Evolutionary conservation across 2,329 filamentous ascomycete species (phyloP).

Genomic region (Trichoderma koningiopsis): DNA sequence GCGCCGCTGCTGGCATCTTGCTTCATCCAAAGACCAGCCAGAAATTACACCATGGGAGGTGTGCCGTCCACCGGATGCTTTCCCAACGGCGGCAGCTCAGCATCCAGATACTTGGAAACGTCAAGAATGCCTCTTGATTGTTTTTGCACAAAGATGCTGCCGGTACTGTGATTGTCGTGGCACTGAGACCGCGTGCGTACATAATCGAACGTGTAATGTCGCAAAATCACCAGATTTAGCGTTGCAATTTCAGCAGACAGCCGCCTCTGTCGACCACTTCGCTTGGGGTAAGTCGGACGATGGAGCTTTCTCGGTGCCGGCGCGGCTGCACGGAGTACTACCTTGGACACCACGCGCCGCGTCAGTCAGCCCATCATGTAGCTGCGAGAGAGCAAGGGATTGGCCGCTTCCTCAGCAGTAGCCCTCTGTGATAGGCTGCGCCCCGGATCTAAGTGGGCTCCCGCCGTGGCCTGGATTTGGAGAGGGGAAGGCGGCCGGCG

Average conservation of each 20-base stretch:
- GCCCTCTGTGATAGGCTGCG: not conserved
- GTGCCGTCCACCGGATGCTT: not conserved
- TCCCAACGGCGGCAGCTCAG: no score
- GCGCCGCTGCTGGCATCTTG: not conserved
- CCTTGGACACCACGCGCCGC: slow-evolving; percentile 17
- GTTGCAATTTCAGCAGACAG: slow-evolving; percentile 16
- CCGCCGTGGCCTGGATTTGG: slow-evolving; percentile 1
- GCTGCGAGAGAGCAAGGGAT: slow-evolving; percentile 9
- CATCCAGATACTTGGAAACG: not conserved
- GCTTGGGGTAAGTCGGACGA: slow-evolving; percentile 11
- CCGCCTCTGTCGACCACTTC: not conserved
- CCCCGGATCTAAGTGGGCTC: slow-evolving; percentile 12
- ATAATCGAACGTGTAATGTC: slow-evolving; percentile 18
- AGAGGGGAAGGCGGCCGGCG: slow-evolving; percentile 11
- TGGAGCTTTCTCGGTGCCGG: slow-evolving; percentile 21
- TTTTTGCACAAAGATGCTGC: not conserved
- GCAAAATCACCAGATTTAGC: slow-evolving; percentile 20
- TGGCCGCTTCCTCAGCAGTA: slow-evolving; percentile 14
- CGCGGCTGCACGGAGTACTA: slow-evolving; percentile 17
- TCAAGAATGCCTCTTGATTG: not conserved
- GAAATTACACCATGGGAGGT: not conserved
- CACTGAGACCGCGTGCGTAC: slow-evolving; percentile 12
- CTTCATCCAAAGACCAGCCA: not conserved
- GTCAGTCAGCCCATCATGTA: slow-evolving; percentile 25
- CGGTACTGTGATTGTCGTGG: not conserved